Evolutionary conservation across 148 eudicot species (phyloP).

Genomic region (Chenopodium formosanum): DNA sequence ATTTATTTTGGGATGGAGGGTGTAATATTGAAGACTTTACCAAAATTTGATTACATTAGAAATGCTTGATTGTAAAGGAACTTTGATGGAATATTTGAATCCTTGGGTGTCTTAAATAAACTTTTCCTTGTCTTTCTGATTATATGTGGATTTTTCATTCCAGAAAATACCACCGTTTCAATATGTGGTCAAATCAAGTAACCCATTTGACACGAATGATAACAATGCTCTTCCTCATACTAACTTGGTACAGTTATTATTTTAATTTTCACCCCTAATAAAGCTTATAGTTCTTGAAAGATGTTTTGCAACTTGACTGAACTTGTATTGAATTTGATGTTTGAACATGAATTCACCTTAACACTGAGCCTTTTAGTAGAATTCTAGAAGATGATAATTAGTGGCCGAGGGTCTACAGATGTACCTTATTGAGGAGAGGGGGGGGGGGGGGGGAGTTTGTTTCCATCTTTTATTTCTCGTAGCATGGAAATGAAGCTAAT

Average conservation of each 20-base stretch:
- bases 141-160: slow-evolving; percentile 18
- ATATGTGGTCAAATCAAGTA: slow-evolving; percentile 43
- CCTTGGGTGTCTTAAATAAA: neutral
- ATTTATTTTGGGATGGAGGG: neutral
- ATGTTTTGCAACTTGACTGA: neutral
- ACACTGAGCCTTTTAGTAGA: neutral
- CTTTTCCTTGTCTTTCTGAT: slow-evolving; percentile 1
- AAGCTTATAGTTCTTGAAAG: neutral
- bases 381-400: neutral
- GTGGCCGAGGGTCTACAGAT: neutral
- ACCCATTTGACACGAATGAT: slow-evolving; percentile 68
- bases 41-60: neutral
- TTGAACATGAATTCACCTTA: neutral
- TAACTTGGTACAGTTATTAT: slow-evolving; percentile 40
- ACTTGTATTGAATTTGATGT: neutral
- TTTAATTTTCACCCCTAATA: neutral
- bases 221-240: slow-evolving; percentile 32
- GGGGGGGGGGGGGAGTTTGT: no score
- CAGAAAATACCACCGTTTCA: slow-evolving; percentile 42
- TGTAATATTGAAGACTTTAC: neutral
- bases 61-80: neutral
- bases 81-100: neutral
- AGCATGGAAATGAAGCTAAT: neutral
- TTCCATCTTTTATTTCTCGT: neutral
- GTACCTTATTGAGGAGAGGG: neutral